Evolutionary conservation across 306 rosid genomes (phyloP).

Genomic region (Carpinus fangiana): DNA sequence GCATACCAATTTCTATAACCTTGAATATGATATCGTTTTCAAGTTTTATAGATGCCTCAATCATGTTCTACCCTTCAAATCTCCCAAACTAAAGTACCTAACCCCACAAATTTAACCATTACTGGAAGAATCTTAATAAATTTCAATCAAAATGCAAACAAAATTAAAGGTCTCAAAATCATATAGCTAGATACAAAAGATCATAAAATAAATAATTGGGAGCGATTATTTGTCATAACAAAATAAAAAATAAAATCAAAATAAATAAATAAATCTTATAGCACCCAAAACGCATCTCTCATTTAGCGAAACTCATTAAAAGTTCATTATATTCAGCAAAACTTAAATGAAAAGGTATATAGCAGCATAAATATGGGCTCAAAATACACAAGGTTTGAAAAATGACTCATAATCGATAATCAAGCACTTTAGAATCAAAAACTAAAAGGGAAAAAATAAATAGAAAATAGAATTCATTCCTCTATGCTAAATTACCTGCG

Average conservation of each 20-base stretch:
- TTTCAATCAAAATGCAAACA: background rate
- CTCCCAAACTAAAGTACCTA: background rate
- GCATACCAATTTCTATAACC: background rate
- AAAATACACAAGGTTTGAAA: background rate
- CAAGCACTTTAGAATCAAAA: background rate
- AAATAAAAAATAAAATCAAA: background rate
- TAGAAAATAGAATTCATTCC: background rate
- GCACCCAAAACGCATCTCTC: background rate
- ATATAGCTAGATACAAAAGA: background rate
- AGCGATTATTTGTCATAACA: background rate
- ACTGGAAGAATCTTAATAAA: background rate
- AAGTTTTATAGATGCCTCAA: background rate
- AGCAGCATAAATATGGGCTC: background rate
- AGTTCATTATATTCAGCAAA: background rate
- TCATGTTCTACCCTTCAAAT: background rate
- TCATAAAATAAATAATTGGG: background rate
- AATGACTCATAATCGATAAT: background rate
- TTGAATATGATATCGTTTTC: background rate
- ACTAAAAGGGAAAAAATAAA: background rate
- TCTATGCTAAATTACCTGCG: conserved; percentile 34
- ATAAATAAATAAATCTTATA: background rate
- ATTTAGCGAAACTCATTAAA: background rate
- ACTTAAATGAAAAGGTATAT: background rate
- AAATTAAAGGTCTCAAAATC: background rate
- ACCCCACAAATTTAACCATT: too few relatives aligned